These are phyloP conservation scores for Cryphonectria carpinicola DNA, from an alignment of 2,329 filamentous ascomycete species.

Conservation along the genomic window DNA sequence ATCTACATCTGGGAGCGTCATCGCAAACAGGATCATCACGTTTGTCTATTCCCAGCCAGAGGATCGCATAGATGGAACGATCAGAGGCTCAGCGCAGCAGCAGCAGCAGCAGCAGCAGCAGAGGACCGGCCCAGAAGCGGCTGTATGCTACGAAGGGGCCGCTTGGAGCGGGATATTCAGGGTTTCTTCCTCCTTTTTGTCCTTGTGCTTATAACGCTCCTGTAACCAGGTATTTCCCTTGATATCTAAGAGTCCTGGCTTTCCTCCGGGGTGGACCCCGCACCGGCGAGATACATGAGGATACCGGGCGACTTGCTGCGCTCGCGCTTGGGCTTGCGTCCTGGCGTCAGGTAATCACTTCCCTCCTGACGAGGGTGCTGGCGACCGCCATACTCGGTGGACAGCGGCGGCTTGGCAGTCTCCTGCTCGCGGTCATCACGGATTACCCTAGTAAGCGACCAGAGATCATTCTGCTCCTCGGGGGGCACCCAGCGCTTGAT, in stretches of 20 bases:
- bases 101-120: not conserved
- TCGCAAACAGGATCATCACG: not conserved
- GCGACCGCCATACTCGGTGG: not conserved
- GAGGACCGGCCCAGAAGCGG: not conserved
- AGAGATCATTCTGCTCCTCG: conserved; percentile 71
- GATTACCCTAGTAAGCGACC: conserved; percentile 69
- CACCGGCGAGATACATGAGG: no score
- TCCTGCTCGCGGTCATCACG: conserved; percentile 54
- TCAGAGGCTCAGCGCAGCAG: not conserved
- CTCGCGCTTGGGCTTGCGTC: not conserved
- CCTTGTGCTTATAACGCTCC: no score
- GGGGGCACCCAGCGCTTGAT: conserved; percentile 76
- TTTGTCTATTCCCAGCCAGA: no score
- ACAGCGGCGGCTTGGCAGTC: conserved; percentile 41
- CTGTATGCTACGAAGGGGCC: no score
- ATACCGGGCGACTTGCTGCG: no score
- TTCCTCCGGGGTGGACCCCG: no score
- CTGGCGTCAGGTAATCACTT: not conserved
- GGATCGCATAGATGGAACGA: no score
- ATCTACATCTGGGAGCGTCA: not conserved
- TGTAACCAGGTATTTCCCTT: no score
- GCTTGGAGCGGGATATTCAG: no score
- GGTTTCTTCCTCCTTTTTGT: no score
- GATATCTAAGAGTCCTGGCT: no score
- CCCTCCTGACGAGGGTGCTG: not conserved